phyloP scores from a whole-genome alignment of 352 stramenopile genomes.

The Pythium diclinum region DNA sequence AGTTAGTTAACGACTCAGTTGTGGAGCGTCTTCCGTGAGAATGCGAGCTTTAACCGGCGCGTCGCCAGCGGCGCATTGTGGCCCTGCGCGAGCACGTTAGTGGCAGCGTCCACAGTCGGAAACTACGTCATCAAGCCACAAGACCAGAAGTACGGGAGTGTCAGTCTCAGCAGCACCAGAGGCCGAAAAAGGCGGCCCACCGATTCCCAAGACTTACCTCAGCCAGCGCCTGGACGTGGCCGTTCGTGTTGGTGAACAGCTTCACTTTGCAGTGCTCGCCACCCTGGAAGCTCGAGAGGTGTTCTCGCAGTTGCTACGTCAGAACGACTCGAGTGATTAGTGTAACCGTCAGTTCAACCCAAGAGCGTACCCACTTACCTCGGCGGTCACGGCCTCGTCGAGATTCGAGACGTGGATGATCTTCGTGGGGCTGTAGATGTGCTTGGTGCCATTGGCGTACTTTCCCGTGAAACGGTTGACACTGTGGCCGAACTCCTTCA shows the following conservation, averaged over 20 bases:
- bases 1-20: conserved; percentile 15
- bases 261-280: conserved; percentile 46
- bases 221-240: conserved; percentile 45
- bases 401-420: conserved; percentile 66
- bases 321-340: neutral
- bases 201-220: conserved; percentile 26
- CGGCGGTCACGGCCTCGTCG: conserved; percentile 31
- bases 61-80: conserved; percentile 42
- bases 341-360: neutral
- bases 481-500: conserved; percentile 50
- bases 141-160: neutral
- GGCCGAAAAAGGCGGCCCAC: neutral
- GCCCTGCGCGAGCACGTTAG: conserved; percentile 46
- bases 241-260: conserved; percentile 43
- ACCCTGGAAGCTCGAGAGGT: conserved; percentile 36
- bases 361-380: conserved; percentile 25
- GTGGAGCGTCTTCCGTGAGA: conserved; percentile 53
- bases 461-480: conserved; percentile 66
- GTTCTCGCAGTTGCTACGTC: conserved; percentile 34
- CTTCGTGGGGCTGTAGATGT: conserved; percentile 67
- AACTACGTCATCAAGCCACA: conserved; percentile 28
- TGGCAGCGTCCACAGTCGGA: conserved; percentile 42
- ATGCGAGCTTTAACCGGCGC: conserved; percentile 53
- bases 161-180: neutral
- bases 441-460: conserved; percentile 49